Evolutionary conservation across 495 filamentous ascomycete genomes (phyloP).

Genomic region (Penicillium paradoxum): DNA sequence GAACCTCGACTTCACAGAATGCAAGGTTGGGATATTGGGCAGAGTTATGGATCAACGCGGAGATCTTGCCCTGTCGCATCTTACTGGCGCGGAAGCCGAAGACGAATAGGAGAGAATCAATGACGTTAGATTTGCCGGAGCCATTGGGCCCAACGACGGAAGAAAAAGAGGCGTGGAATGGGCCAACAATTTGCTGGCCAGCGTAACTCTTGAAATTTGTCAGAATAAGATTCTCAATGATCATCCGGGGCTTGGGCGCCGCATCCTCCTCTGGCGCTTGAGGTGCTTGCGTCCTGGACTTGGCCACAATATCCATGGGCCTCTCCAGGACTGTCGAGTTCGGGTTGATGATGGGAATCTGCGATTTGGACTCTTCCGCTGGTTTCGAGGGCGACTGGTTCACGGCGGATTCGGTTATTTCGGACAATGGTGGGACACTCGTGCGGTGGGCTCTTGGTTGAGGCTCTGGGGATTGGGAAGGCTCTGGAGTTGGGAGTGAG

Average conservation of each 20-base stretch:
- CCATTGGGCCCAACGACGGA: slow-evolving; percentile 97
- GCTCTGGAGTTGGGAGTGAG: slow-evolving; percentile 57
- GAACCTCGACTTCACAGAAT: slow-evolving; percentile 90
- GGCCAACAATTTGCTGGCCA: slow-evolving; percentile 88
- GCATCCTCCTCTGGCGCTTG: slow-evolving; percentile 61
- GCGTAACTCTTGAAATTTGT: slow-evolving; percentile 99
- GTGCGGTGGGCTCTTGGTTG: slow-evolving; percentile 45
- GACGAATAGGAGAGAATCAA: slow-evolving; percentile 94
- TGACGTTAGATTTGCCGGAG: slow-evolving; percentile 97
- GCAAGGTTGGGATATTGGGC: slow-evolving; percentile 77
- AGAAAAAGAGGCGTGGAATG: slow-evolving; percentile 97
- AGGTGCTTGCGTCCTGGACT: slow-evolving; percentile 67
- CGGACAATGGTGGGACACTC: slow-evolving; percentile 61
- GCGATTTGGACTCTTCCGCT: slow-evolving; percentile 35
- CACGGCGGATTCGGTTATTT: slow-evolving; percentile 68
- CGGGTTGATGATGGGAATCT: slow-evolving; percentile 63
- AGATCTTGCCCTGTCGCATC: slow-evolving; percentile 98
- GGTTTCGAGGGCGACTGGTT: slow-evolving; percentile 52
- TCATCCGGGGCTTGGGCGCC: slow-evolving; percentile 75
- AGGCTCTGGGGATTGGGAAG: slow-evolving; percentile 49
- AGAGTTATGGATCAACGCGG: slow-evolving; percentile 94
- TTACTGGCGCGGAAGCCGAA: slow-evolving; percentile 98
- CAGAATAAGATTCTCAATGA: slow-evolving; percentile 84
- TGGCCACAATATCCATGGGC: slow-evolving; percentile 92
- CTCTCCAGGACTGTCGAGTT: slow-evolving; percentile 73